Base-by-base conservation (phyloP, 2,329 filamentous ascomycete genomes). In the Parascedosporium putredinis region DNA sequence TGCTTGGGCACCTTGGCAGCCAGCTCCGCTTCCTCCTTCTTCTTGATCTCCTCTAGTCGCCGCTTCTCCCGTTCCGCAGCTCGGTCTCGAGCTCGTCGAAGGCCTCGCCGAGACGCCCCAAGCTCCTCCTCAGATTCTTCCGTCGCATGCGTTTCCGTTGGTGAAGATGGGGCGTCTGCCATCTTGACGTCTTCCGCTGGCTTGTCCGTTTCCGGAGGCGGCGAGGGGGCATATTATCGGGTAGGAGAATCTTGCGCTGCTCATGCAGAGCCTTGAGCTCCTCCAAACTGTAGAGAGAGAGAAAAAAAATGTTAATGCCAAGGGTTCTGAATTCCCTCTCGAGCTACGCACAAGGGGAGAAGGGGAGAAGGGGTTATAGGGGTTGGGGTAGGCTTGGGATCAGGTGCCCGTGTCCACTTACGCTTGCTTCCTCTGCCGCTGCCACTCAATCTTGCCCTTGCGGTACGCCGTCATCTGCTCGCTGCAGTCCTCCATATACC, bases 381-480 rank as follows among this genome's bases (percentile, higher is more conserved):
- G n/a, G n/a, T n/a, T n/a, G n/a, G n/a, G n/a, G n/a, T n/a, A n/a
- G n/a, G n/a, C n/a, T n/a, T n/a, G n/a, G n/a, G n/a, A n/a, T n/a
- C n/a, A n/a, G n/a, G n/a, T n/a, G n/a, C n/a, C n/a, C n/a, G n/a
- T n/a, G n/a, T n/a, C n/a, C n/a, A 75, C 79, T 66, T 70, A 83
- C 78, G 73, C 70, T 64, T 78, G 74, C 57, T 83, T 83, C 55
- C 86, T 82, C 57, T 86, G 80, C 55, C 89, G 80, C 67, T 97
- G 91, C 67, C 82, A 85, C 56, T 95, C 88, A 53, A 96, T 95
- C 70, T 95, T 96, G 62, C 94, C 86, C 66, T 98, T 98, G 46
- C 93, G 83, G 60, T 94, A 88, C 50, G 83, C 81, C 2, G 93
- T 98, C 90, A 97, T 96, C 49, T 88, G 86, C 60, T 91, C 87